These are phyloP conservation scores for Ophiosphaerella herpotricha DNA, from an alignment of 2,329 filamentous ascomycete species.

Conservation along the genomic window DNA sequence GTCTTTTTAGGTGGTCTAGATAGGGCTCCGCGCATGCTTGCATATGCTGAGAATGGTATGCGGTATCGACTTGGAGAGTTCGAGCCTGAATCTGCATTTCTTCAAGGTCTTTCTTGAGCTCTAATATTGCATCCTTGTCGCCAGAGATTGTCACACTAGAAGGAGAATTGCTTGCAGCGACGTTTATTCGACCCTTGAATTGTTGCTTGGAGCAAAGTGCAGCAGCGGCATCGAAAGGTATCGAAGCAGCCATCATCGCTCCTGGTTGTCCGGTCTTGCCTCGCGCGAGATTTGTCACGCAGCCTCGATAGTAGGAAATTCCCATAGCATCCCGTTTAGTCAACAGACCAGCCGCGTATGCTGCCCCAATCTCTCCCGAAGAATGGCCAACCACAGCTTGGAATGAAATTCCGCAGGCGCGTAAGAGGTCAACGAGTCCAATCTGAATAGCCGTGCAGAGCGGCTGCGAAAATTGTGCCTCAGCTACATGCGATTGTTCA, in stretches of 20 bases:
- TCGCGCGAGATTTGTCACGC: background rate
- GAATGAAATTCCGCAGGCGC: slow-evolving; percentile 28
- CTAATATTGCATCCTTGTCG: slow-evolving; percentile 16
- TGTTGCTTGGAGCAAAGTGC: background rate
- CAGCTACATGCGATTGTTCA: slow-evolving; percentile 6
- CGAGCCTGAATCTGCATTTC: background rate
- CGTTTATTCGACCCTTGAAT: slow-evolving; percentile 4
- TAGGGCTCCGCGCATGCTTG: too few species aligned
- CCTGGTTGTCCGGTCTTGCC: background rate
- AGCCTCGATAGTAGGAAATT: slow-evolving; percentile 28
- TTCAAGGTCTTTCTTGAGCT: slow-evolving; percentile 5
- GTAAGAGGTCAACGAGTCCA: slow-evolving; percentile 36
- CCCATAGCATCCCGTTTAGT: slow-evolving; percentile 19
- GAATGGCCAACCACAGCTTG: slow-evolving; percentile 49
- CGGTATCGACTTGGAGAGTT: too few species aligned
- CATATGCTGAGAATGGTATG: too few species aligned
- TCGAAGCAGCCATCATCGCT: slow-evolving; percentile 9
- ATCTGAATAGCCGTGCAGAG: slow-evolving; percentile 47
- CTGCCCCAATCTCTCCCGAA: slow-evolving; percentile 49
- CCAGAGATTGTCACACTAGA: slow-evolving; percentile 18
- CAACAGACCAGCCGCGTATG: slow-evolving; percentile 38
- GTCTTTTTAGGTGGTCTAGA: too few species aligned
- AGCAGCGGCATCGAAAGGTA: slow-evolving; percentile 3
- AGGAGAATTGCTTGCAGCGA: slow-evolving; percentile 17
- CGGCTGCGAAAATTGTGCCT: slow-evolving; percentile 34